Evolutionary conservation across 441 rosid genomes (phyloP).

Genomic region (Breynia disticha): DNA sequence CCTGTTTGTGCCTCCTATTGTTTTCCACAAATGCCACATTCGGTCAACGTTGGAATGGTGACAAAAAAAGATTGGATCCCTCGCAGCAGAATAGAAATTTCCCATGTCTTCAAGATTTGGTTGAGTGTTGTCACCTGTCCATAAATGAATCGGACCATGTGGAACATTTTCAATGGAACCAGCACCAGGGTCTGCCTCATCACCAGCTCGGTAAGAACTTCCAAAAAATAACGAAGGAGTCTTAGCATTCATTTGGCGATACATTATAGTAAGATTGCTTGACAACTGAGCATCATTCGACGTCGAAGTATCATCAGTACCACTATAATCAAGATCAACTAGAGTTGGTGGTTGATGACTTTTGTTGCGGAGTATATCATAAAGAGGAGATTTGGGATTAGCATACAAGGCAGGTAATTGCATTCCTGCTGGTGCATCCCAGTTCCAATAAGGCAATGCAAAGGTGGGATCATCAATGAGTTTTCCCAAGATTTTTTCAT

Average conservation of each 20-base stretch:
- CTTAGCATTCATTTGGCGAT: slow-evolving; percentile 48
- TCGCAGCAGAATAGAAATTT: slow-evolving; percentile 45
- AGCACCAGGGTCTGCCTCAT: slow-evolving; percentile 33
- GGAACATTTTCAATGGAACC: slow-evolving; percentile 50
- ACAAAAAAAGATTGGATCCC: slow-evolving; percentile 48
- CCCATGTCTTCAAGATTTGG: slow-evolving; percentile 59
- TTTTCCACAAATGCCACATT: slow-evolving; percentile 48
- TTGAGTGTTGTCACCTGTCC: slow-evolving; percentile 35
- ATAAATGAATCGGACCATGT: slow-evolving; percentile 35
- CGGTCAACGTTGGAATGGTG: slow-evolving; percentile 56
- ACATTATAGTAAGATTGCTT: slow-evolving; percentile 40
- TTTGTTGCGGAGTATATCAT: slow-evolving; percentile 25
- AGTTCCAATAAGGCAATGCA: slow-evolving; percentile 53
- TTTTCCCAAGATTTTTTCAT: slow-evolving; percentile 44
- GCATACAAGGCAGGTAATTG: slow-evolving; percentile 32
- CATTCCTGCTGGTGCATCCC: slow-evolving; percentile 60
- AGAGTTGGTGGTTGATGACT: slow-evolving; percentile 29
- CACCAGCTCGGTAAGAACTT: slow-evolving; percentile 38
- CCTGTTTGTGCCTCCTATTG: slow-evolving; percentile 25
- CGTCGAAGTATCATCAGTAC: slow-evolving; percentile 12
- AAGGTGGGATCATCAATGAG: slow-evolving; percentile 46
- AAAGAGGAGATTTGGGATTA: slow-evolving; percentile 30
- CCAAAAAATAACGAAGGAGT: slow-evolving; percentile 39
- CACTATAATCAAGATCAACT: slow-evolving; percentile 40
- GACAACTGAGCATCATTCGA: slow-evolving; percentile 13